These are phyloP conservation scores for Neocucurbitaria cava DNA, from an alignment of 2,329 filamentous ascomycete species.

Conservation along the genomic window DNA sequence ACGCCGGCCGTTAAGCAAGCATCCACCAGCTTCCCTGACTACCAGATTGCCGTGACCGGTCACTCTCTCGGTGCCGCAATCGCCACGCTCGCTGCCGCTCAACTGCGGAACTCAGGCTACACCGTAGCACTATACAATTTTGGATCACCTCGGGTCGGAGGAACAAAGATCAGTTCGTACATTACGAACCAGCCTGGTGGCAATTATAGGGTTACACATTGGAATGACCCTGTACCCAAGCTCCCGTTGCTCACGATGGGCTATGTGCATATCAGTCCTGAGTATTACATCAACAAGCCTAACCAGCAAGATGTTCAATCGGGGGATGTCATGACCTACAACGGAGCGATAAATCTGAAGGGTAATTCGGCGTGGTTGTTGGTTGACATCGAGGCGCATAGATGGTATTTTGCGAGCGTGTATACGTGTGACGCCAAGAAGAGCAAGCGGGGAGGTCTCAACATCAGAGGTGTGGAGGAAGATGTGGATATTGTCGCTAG, in stretches of 20 bases:
- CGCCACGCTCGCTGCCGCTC: slow-evolving; percentile 65
- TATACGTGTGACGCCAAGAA: slow-evolving; percentile 28
- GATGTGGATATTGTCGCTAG: slow-evolving; percentile 19
- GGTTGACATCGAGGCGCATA: slow-evolving; percentile 41
- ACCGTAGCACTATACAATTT: slow-evolving; percentile 61
- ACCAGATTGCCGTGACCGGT: slow-evolving; percentile 65
- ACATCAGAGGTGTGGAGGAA: slow-evolving; percentile 11
- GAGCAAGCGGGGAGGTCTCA: slow-evolving; percentile 12
- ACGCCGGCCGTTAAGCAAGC: slow-evolving; percentile 56
- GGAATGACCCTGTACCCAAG: slow-evolving; percentile 70
- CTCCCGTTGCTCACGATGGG: slow-evolving; percentile 67
- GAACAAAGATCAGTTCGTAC: slow-evolving; percentile 62
- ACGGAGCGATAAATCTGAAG: slow-evolving; percentile 29
- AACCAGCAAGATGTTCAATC: slow-evolving; percentile 26
- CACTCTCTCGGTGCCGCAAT: slow-evolving; percentile 74
- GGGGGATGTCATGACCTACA: slow-evolving; percentile 31
- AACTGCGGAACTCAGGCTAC: slow-evolving; percentile 45
- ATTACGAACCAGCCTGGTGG: slow-evolving; percentile 61
- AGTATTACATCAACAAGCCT: slow-evolving; percentile 62
- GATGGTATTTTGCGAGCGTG: slow-evolving; percentile 44
- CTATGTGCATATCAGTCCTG: slow-evolving; percentile 72
- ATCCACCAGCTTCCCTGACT: slow-evolving; percentile 57
- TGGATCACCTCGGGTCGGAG: slow-evolving; percentile 72
- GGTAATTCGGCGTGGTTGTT: slow-evolving; percentile 42
- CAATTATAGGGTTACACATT: slow-evolving; percentile 72